Evolutionary conservation across 208 protist genomes (phyloP), one percentile per base, ranked within the genome.

Genomic region (Acanthamoeba triangularis): DNA sequence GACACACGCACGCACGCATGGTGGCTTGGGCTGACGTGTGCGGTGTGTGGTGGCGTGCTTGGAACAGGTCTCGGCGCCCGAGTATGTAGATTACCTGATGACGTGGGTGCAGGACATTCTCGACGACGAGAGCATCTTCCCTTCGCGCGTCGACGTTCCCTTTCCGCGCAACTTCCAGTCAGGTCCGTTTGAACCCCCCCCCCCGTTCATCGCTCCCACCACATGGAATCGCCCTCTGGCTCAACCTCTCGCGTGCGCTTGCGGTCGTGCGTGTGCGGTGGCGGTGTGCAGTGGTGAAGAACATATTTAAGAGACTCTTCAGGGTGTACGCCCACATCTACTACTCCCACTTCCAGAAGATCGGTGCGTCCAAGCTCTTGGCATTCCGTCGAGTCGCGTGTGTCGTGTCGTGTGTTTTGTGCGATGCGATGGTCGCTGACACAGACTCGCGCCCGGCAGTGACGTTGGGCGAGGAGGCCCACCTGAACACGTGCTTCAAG

Each of bases 271-370:
- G 98, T 16, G 96, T 97, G 52, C 97, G 98, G 69, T 99, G 99
- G 63, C 30, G 56, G 28, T 61, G 35, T n/a, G 98, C 99, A 23
- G 37, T 59, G n/a, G 88, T 93, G 49, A 98, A 98, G 37, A 99
- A 99, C 69, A 99, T 99, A n/a, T 99, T 99, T 95, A 99, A 99
- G 67, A 97, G 99, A 47, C 97, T 99, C n/a, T 99, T 99, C 96
- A 97, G 99, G 47, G 99, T 99, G 0, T 99, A 99, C 96, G 99
- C 99, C 20, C 99, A 99, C 91, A 99, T 99, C 35, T 99, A 99
- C 96, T 99, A 99, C 97, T 98, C 97, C 25, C 99, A 99, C 96
- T 99, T 99, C 95, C 96, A 98, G 61, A 98, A 99, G 90, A 99
- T 99, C 35, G 96, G 98, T 6, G 97, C 98, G 54, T 65, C 59